Percentiles rank a stretch among this genome's conserved stretches.
These are phyloP conservation scores for Eutrema yunnanense DNA, from an alignment of 345 rosid species.

Conservation along the genomic window DNA sequence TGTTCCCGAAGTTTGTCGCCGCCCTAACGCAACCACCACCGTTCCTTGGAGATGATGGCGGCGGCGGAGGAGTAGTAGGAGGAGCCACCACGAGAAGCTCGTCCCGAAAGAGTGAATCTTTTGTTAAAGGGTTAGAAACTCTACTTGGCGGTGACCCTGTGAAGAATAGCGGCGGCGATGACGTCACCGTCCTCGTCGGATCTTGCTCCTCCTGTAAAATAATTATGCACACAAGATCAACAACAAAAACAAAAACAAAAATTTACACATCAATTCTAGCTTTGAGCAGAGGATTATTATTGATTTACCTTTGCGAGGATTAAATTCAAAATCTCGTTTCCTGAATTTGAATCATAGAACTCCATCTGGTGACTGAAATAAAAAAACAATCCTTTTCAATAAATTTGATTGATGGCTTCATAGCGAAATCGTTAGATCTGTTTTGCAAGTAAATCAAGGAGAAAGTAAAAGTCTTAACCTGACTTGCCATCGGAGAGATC, in stretches of 20 bases:
- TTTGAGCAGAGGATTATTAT: neutral
- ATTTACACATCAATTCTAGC: neutral
- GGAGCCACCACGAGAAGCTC: conserved; percentile 36
- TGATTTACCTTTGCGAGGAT: conserved; percentile 61
- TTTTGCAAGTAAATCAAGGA: neutral
- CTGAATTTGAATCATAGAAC: conserved; percentile 43
- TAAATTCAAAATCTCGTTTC: conserved; percentile 65
- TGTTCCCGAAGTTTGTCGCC: conserved; percentile 57
- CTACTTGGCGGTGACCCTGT: conserved; percentile 98
- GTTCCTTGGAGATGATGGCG: conserved; percentile 59
- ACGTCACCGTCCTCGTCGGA: neutral
- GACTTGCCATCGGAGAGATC: conserved; percentile 54
- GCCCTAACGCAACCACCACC: conserved; percentile 45
- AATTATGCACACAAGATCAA: neutral
- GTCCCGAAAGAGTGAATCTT: conserved; percentile 67
- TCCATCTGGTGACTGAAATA: conserved; percentile 59
- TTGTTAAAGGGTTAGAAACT: conserved; percentile 97
- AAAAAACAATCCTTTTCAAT: neutral
- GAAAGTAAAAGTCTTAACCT: conserved; percentile 26
- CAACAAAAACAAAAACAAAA: neutral
- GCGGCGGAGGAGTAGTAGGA: conserved; percentile 9
- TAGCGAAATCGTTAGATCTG: neutral
- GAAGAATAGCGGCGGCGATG: conserved; percentile 61
- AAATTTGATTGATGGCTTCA: neutral
- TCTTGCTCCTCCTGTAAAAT: conserved; percentile 47